phyloP scores from a whole-genome alignment of 345 rosid genomes.

The Citrus unshiu region DNA sequence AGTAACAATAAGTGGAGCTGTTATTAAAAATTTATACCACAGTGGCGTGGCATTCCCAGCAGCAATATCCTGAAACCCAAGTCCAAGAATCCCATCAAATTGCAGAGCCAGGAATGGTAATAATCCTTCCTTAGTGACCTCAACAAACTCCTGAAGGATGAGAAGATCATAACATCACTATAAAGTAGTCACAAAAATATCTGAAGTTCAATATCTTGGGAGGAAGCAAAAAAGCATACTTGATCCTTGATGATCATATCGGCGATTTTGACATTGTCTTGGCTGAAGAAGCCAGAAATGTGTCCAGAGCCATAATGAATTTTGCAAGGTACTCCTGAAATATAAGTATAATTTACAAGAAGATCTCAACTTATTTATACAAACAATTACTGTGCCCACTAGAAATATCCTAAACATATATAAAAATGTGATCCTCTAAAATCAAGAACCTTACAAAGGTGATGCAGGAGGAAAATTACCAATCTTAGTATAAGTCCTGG shows the following conservation, averaged over 20 bases:
- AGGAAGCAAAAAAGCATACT: constrained; percentile 25
- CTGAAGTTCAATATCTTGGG: constrained; percentile 2
- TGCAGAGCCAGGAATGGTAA: constrained; percentile 35
- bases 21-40: constrained; percentile 33
- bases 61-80: constrained; percentile 36
- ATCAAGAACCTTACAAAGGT: neutral
- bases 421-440: too few relatives aligned
- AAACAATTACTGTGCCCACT: too few relatives aligned
- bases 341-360: neutral
- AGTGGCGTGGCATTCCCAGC: constrained; percentile 44
- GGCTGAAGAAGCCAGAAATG: constrained; percentile 50
- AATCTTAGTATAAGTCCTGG: constrained; percentile 49
- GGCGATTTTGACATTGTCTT: constrained; percentile 53
- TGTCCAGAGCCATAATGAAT: constrained; percentile 43
- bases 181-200: neutral
- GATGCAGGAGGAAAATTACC: constrained; percentile 33
- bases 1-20: neutral
- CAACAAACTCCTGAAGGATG: constrained; percentile 46
- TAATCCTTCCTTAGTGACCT: constrained; percentile 45
- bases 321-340: constrained; percentile 45
- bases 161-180: constrained; percentile 7
- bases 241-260: constrained; percentile 38
- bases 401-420: neutral
- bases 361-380: too few relatives aligned
- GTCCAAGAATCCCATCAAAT: constrained; percentile 56